Conservation (phyloP, 257 asterid genomes). For the Buddleja alternifolia region DNA sequence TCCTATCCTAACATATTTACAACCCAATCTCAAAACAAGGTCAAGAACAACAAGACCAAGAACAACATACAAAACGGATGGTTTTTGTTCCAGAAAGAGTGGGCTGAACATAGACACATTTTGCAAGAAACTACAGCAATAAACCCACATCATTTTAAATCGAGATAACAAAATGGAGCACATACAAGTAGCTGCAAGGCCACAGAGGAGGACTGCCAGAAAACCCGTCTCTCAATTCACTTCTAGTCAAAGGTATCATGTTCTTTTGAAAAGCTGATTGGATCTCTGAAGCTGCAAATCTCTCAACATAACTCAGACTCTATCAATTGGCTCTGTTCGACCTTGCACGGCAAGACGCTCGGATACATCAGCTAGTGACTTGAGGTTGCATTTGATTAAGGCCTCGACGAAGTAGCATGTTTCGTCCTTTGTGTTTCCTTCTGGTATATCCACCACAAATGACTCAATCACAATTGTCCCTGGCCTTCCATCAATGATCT, state of each 20-base stretch:
- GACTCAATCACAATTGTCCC: constrained; percentile 89
- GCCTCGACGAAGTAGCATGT: constrained; percentile 87
- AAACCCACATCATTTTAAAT: constrained; percentile 37
- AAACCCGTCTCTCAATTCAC: constrained; percentile 47
- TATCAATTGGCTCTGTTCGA: constrained; percentile 53
- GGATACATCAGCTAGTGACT: constrained; percentile 82
- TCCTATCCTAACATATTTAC: constrained; percentile 53
- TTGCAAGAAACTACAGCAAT: constrained; percentile 37
- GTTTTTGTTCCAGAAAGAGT: constrained; percentile 32
- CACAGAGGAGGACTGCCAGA: constrained; percentile 37
- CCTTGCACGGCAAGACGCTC: constrained; percentile 76
- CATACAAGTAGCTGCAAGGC: constrained; percentile 36
- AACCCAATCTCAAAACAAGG: constrained; percentile 43
- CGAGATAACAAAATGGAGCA: constrained; percentile 15
- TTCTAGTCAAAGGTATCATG: constrained; percentile 31
- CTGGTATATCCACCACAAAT: constrained; percentile 84
- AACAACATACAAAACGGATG: constrained; percentile 34
- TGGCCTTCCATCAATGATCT: constrained; percentile 73
- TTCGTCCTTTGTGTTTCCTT: constrained; percentile 84
- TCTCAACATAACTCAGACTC: constrained; percentile 34
- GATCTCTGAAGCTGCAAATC: constrained; percentile 22
- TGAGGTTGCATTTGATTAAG: constrained; percentile 82
- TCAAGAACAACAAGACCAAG: neutral
- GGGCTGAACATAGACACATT: constrained; percentile 31
- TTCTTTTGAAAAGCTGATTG: constrained; percentile 30